Conservation (phyloP, 768 basidiomycete genomes). For the Mycena maculata region DNA sequence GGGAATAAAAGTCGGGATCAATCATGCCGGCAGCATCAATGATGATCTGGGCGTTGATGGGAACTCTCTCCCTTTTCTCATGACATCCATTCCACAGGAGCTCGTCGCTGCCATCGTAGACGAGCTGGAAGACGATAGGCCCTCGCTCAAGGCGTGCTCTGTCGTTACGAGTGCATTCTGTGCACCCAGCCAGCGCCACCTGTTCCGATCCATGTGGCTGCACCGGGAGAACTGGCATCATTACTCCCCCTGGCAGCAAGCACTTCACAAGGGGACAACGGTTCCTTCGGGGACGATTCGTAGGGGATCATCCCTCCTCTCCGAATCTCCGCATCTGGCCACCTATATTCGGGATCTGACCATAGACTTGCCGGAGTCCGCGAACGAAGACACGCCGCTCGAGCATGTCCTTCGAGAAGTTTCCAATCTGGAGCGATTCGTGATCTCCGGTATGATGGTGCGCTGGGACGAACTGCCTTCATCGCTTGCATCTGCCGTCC, state of each 20-base stretch:
- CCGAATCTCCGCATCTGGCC: slow-evolving; percentile 10
- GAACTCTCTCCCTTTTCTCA: background rate
- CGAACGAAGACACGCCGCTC: slow-evolving; percentile 7
- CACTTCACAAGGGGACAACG: background rate
- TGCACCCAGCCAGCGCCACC: slow-evolving; percentile 10
- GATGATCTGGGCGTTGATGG: too few species aligned
- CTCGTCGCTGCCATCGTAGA: slow-evolving; percentile 20
- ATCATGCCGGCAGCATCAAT: too few species aligned
- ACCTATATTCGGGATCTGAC: slow-evolving; percentile 4
- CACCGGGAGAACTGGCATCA: slow-evolving; percentile 8
- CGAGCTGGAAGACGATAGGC: slow-evolving; percentile 14
- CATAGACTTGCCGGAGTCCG: slow-evolving; percentile 13
- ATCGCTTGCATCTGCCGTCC: background rate
- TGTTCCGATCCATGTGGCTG: slow-evolving; percentile 17
- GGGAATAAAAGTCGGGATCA: too few species aligned
- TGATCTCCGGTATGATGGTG: background rate
- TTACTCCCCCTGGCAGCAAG: background rate
- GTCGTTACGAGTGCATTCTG: slow-evolving; percentile 6
- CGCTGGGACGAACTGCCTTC: background rate
- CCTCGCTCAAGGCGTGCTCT: slow-evolving; percentile 7
- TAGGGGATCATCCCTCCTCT: background rate
- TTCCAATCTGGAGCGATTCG: slow-evolving; percentile 1
- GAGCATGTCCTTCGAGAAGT: background rate
- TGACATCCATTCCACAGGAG: slow-evolving; percentile 10
- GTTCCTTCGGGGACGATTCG: background rate